These are phyloP conservation scores for Colletotrichum kahawae DNA, from an alignment of 2,329 filamentous ascomycete genomes.

Conservation along the genomic window DNA sequence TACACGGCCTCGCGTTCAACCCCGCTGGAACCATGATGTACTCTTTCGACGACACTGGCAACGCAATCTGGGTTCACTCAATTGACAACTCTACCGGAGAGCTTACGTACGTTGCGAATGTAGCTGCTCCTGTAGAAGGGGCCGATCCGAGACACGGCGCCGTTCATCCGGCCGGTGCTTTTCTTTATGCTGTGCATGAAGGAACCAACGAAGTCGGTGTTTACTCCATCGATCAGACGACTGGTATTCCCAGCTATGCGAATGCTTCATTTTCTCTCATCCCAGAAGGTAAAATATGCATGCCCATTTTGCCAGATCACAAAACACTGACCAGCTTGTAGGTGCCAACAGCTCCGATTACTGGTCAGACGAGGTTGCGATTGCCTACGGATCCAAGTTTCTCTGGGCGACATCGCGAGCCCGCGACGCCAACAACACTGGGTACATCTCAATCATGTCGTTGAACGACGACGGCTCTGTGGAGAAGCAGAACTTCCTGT, in stretches of 20 bases:
- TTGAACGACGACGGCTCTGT: constrained; percentile 32
- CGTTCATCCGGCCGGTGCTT: not conserved
- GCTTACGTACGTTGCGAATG: not conserved
- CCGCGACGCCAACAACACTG: constrained; percentile 3
- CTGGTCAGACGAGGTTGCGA: not conserved
- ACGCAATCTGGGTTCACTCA: not conserved
- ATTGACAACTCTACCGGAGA: not conserved
- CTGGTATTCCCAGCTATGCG: not conserved
- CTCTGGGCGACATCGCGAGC: not conserved
- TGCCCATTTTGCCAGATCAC: too few species aligned
- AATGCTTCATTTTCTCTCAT: not conserved
- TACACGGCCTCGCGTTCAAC: not conserved
- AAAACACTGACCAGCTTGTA: not conserved
- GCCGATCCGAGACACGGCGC: not conserved
- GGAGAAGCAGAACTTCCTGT: constrained; percentile 32
- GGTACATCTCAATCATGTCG: constrained; percentile 33
- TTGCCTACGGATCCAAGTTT: not conserved
- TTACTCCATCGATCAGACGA: not conserved
- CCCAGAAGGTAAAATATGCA: not conserved
- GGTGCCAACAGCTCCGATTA: not conserved
- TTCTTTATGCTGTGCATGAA: not conserved
- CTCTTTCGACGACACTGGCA: not conserved
- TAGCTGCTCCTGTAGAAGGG: not conserved
- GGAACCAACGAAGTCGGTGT: not conserved
- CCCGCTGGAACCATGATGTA: not conserved